Evolutionary conservation across 768 basidiomycete genomes (phyloP), one percentile per base, ranked within the genome.

Genomic region (Rhizopogon vesiculosus): DNA sequence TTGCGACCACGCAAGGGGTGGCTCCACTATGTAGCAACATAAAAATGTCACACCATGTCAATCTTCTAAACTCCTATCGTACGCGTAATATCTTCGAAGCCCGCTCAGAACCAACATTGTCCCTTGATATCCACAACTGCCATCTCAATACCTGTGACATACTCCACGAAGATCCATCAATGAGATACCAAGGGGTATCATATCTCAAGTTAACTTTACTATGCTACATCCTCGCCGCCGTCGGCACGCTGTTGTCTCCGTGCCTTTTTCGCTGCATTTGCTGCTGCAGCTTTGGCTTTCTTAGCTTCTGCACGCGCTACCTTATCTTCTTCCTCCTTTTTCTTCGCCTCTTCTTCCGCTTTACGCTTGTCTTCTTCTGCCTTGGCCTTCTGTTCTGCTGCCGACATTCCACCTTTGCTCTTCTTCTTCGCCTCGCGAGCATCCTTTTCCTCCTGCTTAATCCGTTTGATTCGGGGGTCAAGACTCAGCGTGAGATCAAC

Each of bases 391-490:
- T 72, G 78, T 53, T 78, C 79, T 9, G 77, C 73, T 31, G 77
- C 73, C 56, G 73, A 66, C 15, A 25, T 54, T 54, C 69, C 73
- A 60, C 70, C 69, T 70, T 78, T 75, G 67, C 64, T 69, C 73
- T 82, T 82, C 77, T 93, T 94, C 79, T 97, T 98, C 39, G 91
- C 89, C 64, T 94, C 93, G 10, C 93, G 80, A 0, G 91, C 91
- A 59, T 89, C 93, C 71, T 98, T 98, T 74, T 98, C 96, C 67
- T 96, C 85, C 63, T 91, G 89, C 72, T 94, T 96, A 80, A 97
- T 94, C 54, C 92, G 81, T 76, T 93, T 98, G 79, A 99, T 97
- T 59, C 96, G 89, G 25, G 96, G 96, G 70, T 99, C 96, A 55
- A 86, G 71, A 61, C 76, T 78, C 65, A 97, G 81, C 22, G 91